These are phyloP conservation scores for Wickerhamiella hasegawae DNA, from an alignment of 805 yeast species.

Conservation along the genomic window DNA sequence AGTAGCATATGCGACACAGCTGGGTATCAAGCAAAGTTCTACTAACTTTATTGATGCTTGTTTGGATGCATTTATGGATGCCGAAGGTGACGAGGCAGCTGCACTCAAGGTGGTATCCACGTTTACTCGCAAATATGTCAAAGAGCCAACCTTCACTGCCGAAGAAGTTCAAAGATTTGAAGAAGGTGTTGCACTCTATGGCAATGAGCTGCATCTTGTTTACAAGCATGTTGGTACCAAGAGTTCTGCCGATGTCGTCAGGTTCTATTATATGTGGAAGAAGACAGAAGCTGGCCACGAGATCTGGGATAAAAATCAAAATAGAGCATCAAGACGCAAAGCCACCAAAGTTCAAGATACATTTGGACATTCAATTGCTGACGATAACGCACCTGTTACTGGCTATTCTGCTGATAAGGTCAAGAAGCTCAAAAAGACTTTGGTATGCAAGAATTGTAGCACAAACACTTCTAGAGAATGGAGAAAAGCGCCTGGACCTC, in stretches of 20 bases:
- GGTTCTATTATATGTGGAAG: slow-evolving; percentile 86
- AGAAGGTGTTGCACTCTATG: slow-evolving; percentile 51
- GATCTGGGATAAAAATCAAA: slow-evolving; percentile 74
- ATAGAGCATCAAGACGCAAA: slow-evolving; percentile 41
- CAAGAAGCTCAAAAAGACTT: slow-evolving; percentile 23
- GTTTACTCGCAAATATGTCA: slow-evolving; percentile 41
- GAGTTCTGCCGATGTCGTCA: slow-evolving; percentile 59
- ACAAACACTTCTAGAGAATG: slow-evolving; percentile 42
- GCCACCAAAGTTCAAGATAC: slow-evolving; percentile 12
- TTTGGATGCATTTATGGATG: slow-evolving; percentile 35
- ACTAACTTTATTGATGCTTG: slow-evolving; percentile 76
- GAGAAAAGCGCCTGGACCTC: slow-evolving; percentile 56
- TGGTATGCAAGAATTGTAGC: slow-evolving; percentile 60
- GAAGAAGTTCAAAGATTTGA: slow-evolving; percentile 59
- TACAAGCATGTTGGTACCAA: slow-evolving; percentile 57
- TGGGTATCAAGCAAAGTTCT: slow-evolving; percentile 43
- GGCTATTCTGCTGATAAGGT: slow-evolving; percentile 45
- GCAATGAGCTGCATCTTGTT: slow-evolving; percentile 67
- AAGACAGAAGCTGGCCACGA: slow-evolving; percentile 58
- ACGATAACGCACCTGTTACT: slow-evolving; percentile 49
- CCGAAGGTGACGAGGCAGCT: slow-evolving; percentile 31
- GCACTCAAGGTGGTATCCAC: slow-evolving; percentile 33
- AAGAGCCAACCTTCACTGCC: slow-evolving; percentile 59
- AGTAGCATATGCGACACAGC: slow-evolving; percentile 35
- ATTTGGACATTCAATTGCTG: slow-evolving; percentile 36